Percentiles rank a stretch among this genome's conserved stretches.
phyloP scores from a whole-genome alignment of 768 basidiomycete genomes.

The Calocera cornea region DNA sequence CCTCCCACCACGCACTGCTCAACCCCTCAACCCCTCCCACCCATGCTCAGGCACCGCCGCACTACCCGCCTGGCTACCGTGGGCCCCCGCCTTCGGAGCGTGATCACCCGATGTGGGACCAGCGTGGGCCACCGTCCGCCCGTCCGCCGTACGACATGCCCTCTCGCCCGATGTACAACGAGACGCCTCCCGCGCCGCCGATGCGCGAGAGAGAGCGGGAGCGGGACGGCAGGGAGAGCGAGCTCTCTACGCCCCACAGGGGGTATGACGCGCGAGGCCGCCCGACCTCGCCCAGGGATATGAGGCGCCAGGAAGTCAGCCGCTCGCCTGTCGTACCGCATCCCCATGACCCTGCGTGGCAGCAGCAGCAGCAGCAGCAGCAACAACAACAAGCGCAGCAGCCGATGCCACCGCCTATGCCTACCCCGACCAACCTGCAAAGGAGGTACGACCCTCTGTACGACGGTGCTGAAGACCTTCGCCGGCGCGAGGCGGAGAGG shows the following conservation, averaged over 20 bases:
- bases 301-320: neutral
- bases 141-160: neutral
- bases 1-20: conserved; percentile 2
- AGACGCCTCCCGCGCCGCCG: neutral
- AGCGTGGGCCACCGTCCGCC: neutral
- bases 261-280: neutral
- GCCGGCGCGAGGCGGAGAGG: neutral
- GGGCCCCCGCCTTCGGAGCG: neutral
- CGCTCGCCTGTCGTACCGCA: neutral
- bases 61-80: neutral
- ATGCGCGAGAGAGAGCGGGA: neutral
- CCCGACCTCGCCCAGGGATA: neutral
- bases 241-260: neutral
- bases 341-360: neutral
- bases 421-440: neutral
- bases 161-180: neutral
- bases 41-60: neutral
- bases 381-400: neutral
- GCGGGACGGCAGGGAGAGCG: conserved; percentile 1
- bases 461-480: neutral
- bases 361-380: neutral
- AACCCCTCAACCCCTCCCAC: neutral
- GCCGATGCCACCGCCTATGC: neutral
- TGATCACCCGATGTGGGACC: neutral
- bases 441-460: neutral